Evolutionary conservation across 2,329 filamentous ascomycete genomes (phyloP).

Genomic region (Phoma herbarum): DNA sequence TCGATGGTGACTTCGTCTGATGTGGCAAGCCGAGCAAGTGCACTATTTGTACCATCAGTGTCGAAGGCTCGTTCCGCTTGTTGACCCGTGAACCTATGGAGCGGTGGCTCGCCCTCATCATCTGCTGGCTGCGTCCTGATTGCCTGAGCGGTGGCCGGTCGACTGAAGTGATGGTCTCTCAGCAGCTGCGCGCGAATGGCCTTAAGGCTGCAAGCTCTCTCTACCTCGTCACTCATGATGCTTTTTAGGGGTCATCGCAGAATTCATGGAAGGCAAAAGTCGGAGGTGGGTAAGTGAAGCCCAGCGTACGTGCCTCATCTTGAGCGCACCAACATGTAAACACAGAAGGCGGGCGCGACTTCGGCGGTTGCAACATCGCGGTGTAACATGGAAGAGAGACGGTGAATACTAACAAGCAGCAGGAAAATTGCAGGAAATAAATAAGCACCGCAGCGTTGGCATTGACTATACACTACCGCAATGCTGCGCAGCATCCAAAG

Average conservation of each 20-base stretch:
- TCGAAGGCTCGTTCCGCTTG: neutral
- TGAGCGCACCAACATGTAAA: constrained; percentile 2
- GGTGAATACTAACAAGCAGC: neutral
- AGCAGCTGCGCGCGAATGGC: constrained; percentile 9
- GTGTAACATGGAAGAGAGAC: constrained; percentile 1
- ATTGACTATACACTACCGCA: constrained; percentile 8
- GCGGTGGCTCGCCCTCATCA: constrained; percentile 6
- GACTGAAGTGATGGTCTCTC: constrained; percentile 3
- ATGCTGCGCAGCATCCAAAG: constrained; percentile 4
- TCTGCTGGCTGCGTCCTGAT: neutral
- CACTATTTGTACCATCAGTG: constrained; percentile 1
- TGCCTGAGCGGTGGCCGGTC: constrained; percentile 10
- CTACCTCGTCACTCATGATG: constrained; percentile 2
- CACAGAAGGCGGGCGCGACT: neutral
- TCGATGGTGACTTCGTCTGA: constrained; percentile 15
- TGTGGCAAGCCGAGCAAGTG: constrained; percentile 2
- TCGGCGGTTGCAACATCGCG: constrained; percentile 4
- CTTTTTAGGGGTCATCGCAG: neutral
- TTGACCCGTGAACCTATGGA: constrained; percentile 6
- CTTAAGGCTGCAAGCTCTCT: constrained; percentile 1
- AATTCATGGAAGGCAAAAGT: neutral
- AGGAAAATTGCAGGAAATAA: neutral
- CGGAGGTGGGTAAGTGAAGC: neutral
- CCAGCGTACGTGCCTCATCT: constrained; percentile 1
- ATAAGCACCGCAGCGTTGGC: constrained; percentile 5